Evolutionary conservation across 2,329 filamentous ascomycete genomes (phyloP), one percentile per base, ranked within the genome.

Genomic region (Cercospora brassicicola): DNA sequence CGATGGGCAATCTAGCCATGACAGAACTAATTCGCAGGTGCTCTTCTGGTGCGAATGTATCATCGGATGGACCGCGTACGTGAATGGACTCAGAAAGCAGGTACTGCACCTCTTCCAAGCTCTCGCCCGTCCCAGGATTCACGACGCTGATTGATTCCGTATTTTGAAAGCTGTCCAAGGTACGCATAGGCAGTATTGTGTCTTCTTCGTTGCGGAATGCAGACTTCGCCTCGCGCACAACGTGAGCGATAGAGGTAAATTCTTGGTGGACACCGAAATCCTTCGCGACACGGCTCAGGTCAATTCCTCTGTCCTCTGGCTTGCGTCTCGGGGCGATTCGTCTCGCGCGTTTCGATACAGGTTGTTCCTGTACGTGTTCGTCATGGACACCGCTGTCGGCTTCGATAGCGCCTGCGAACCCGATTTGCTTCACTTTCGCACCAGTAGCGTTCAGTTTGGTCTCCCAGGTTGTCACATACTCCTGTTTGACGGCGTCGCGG

Each of bases 201-300:
- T 51, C 45, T 11, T 48, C 36, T 39, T 64, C 61, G 20, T 20
- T 30, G 18, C 60, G 23, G 23, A 80, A 81, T 62, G 77, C 73
- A 4, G 81, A 31, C 5, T 80, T 51, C 1, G 80, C 62, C n/a
- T 36, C 31, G 31, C 39, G 31, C 8, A 64, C 33, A 9, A 56
- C 30, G 4, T 39, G 33, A 15, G 53, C 62, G 7, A 59, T 30
- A 18, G 23, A 33, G n/a, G 9, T 45, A 23, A 9, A 11, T 10
- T 23, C 31, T 7, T 20, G 33, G 33, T 18, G 53, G 4, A 45
- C 26, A 18, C 5, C 10, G 15, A 64, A 20, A 10, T 45, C n/a
- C 36, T 56, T 26, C 6, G 62, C 62, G 33, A 59, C 11, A 13
- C 31, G 62, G 23, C 23, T 28, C 15, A 64, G 36, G 15, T 59